Conservation (phyloP, 2,329 filamentous ascomycete species). For the Aureobasidium subglaciale region DNA sequence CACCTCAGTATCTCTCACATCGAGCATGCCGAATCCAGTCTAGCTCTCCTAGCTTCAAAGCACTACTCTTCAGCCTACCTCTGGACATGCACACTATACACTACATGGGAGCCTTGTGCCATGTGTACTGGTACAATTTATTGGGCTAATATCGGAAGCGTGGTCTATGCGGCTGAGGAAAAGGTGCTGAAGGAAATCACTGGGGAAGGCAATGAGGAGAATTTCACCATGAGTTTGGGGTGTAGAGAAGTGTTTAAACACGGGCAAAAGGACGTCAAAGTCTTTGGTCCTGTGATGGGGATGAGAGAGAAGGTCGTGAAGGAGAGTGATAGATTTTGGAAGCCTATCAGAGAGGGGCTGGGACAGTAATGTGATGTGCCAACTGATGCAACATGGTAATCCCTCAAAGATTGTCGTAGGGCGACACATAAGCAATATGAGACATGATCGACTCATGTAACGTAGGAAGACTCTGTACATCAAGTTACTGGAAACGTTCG, state of each 20-base stretch:
- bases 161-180: slow-evolving; percentile 47
- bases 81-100: slow-evolving; percentile 44
- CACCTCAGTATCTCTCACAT: slow-evolving; percentile 48
- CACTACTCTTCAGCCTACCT: slow-evolving; percentile 45
- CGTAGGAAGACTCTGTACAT: too few species aligned
- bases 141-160: slow-evolving; percentile 48
- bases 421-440: too few species aligned
- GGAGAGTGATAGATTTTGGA: slow-evolving; percentile 43
- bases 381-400: too few species aligned
- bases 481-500: too few species aligned
- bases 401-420: too few species aligned
- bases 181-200: slow-evolving; percentile 40
- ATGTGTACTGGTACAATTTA: slow-evolving; percentile 46
- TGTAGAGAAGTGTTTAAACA: slow-evolving; percentile 40
- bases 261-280: slow-evolving; percentile 45
- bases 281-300: slow-evolving; percentile 42
- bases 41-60: slow-evolving; percentile 43
- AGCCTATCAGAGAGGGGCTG: slow-evolving; percentile 14
- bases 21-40: slow-evolving; percentile 46
- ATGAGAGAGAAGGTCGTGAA: slow-evolving; percentile 40
- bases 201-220: slow-evolving; percentile 43
- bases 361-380: too few species aligned
- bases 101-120: slow-evolving; percentile 50
- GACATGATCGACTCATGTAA: too few species aligned
- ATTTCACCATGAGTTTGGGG: slow-evolving; percentile 46